Evolutionary conservation across 139 green algal species (phyloP).

Genomic region (Tetradesmus obliquus): DNA sequence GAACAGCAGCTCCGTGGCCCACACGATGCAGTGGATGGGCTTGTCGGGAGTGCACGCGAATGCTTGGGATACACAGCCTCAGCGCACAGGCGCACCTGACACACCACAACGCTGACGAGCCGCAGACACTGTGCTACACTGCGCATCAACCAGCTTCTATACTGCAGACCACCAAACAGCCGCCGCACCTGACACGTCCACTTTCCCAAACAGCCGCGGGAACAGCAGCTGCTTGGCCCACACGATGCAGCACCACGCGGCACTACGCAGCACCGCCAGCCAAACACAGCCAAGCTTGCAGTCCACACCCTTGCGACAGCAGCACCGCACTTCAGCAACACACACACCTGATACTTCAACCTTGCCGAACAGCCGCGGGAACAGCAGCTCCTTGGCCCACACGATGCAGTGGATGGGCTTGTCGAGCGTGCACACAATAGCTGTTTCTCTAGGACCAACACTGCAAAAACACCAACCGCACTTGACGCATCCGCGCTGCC

Average conservation of each 20-base stretch:
- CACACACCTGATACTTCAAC: constrained; percentile 31
- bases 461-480: too few relatives aligned
- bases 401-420: constrained; percentile 99
- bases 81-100: too few relatives aligned
- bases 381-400: constrained; percentile 99
- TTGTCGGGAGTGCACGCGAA: too few relatives aligned
- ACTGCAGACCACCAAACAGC: not conserved
- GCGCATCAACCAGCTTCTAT: not conserved
- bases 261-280: too few relatives aligned
- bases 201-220: constrained; percentile 83
- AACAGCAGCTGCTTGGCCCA: constrained; percentile 99
- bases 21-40: constrained; percentile 98
- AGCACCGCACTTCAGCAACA: too few relatives aligned
- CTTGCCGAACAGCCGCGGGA: constrained; percentile 90
- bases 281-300: too few relatives aligned
- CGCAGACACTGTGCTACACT: not conserved
- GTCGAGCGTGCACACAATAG: too few relatives aligned
- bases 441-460: too few relatives aligned
- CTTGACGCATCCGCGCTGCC: constrained; percentile 47
- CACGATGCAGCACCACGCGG: constrained; percentile 90
- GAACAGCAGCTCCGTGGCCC: constrained; percentile 98
- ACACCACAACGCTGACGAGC: not conserved
- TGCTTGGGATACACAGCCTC: too few relatives aligned
- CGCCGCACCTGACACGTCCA: not conserved
- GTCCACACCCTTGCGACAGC: too few relatives aligned